Percentiles rank a stretch among this genome's conserved stretches.
phyloP scores from a whole-genome alignment of 1,284 basidiomycete species.

The Fomitopsis betulina region DNA sequence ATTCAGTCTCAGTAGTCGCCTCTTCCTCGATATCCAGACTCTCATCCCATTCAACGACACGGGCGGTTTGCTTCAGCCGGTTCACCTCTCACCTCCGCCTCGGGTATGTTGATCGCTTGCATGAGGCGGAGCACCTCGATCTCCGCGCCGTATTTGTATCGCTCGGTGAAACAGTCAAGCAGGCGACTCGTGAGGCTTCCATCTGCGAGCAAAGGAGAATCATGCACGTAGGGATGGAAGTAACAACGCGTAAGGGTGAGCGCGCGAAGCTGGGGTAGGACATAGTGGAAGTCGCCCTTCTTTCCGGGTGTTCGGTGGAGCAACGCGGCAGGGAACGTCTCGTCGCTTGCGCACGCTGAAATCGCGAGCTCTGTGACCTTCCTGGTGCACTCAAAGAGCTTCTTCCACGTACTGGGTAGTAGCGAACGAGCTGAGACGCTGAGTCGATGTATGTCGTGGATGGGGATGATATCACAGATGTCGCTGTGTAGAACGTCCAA shows the following conservation, averaged over 20 bases:
- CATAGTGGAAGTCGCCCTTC: background rate
- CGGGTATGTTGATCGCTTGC: background rate
- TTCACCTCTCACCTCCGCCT: background rate
- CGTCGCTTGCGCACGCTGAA: background rate
- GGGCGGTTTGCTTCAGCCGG: background rate
- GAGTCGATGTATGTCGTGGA: background rate
- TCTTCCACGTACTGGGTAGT: background rate
- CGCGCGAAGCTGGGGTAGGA: background rate
- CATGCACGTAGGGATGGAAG: background rate
- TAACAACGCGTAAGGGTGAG: background rate
- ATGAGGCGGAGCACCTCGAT: background rate
- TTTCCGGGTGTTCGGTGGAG: background rate
- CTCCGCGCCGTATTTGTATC: background rate
- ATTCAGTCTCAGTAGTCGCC: no score
- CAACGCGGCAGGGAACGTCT: background rate
- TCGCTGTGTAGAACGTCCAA: background rate
- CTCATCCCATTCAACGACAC: background rate
- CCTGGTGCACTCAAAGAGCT: background rate
- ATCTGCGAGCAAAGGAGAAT: background rate
- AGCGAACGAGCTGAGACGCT: background rate
- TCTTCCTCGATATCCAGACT: background rate
- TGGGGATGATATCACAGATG: background rate
- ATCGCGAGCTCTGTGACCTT: background rate
- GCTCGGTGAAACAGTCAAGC: background rate
- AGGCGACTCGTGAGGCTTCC: background rate